Percentiles rank a stretch among this genome's conserved stretches.
These are phyloP conservation scores for Lavandula angustifolia DNA, from an alignment of 257 asterid species.

Conservation along the genomic window DNA sequence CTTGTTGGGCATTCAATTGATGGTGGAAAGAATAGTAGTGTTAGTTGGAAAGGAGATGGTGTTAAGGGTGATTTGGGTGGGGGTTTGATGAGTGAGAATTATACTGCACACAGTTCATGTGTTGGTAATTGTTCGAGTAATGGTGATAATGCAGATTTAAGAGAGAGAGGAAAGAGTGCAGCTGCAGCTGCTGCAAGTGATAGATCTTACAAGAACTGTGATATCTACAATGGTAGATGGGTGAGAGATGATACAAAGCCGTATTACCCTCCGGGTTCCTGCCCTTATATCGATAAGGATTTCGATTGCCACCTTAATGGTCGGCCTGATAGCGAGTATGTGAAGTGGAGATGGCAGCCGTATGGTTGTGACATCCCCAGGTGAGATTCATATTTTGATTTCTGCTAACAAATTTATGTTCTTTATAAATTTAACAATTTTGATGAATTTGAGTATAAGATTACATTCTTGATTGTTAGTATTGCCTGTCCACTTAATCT, in stretches of 20 bases:
- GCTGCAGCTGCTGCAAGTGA: conserved; percentile 25
- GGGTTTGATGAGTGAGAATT: conserved; percentile 20
- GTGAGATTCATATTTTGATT: conserved; percentile 37
- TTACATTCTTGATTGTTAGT: conserved; percentile 8
- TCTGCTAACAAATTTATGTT: neutral
- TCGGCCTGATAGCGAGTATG: conserved; percentile 67
- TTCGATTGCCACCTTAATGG: conserved; percentile 81
- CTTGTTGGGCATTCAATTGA: conserved; percentile 30
- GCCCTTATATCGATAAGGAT: conserved; percentile 82
- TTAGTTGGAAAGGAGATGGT: conserved; percentile 26
- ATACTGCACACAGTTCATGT: conserved; percentile 22
- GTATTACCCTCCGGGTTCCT: conserved; percentile 78
- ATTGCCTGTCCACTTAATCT: conserved; percentile 17
- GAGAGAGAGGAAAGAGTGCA: conserved; percentile 20
- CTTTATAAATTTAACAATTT: neutral
- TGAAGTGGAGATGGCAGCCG: conserved; percentile 95
- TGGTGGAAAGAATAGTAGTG: conserved; percentile 32
- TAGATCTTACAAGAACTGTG: conserved; percentile 58
- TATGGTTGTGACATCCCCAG: conserved; percentile 84
- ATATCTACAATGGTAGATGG: conserved; percentile 85
- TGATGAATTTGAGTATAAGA: neutral
- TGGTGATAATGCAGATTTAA: conserved; percentile 26
- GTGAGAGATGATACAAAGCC: conserved; percentile 75
- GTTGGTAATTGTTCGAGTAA: conserved; percentile 23
- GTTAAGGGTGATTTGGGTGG: neutral